These are phyloP conservation scores for Alternaria infectoria DNA, from an alignment of 2,329 filamentous ascomycete species.

Conservation along the genomic window DNA sequence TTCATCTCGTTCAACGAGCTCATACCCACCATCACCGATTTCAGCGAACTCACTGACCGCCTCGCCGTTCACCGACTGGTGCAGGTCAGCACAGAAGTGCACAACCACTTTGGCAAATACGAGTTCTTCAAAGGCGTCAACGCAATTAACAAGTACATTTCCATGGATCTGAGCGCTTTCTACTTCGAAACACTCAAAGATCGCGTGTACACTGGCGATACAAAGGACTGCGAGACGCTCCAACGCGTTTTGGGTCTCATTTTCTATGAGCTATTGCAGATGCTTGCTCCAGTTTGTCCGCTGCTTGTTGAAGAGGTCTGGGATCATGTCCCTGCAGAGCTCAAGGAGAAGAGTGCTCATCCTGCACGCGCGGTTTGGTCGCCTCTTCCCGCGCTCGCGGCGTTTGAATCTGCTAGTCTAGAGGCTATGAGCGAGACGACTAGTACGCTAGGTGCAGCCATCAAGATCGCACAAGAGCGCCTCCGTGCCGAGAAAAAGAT, in stretches of 20 bases:
- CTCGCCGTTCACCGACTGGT: conserved; percentile 79
- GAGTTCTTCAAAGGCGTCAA: conserved; percentile 83
- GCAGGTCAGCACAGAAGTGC: conserved; percentile 69
- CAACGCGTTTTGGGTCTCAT: conserved; percentile 67
- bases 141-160: conserved; percentile 79
- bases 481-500: conserved; percentile 74
- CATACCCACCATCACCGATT: conserved; percentile 6
- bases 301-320: conserved; percentile 87
- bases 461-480: conserved; percentile 77
- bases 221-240: conserved; percentile 64
- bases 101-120: conserved; percentile 69
- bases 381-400: conserved; percentile 19
- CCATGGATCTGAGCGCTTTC: conserved; percentile 84
- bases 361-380: conserved; percentile 33
- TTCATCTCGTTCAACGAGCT: conserved; percentile 34
- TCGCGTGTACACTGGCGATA: conserved; percentile 82
- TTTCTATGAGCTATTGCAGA: conserved; percentile 73
- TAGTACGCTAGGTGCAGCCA: conserved; percentile 63
- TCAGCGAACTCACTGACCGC: conserved; percentile 52
- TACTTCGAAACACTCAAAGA: conserved; percentile 95
- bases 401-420: conserved; percentile 21
- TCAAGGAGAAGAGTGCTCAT: conserved; percentile 53
- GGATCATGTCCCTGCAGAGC: conserved; percentile 73
- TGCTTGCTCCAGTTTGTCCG: conserved; percentile 82
- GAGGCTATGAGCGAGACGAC: conserved; percentile 45